Conservation (phyloP, 2,329 filamentous ascomycete species). For the Arthrobotrys megalospora region DNA sequence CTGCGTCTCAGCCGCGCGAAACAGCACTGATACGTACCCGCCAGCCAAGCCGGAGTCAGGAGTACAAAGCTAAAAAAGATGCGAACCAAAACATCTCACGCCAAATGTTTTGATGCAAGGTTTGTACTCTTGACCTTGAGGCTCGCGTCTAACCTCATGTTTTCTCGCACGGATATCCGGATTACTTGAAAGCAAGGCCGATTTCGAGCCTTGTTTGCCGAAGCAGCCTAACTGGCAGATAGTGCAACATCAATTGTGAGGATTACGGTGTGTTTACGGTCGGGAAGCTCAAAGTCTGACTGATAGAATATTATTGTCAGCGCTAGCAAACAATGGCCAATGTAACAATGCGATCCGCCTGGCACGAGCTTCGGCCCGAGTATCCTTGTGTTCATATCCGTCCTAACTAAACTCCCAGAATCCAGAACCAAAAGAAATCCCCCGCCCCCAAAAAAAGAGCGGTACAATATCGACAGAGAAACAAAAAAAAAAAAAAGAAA, state of each 20-base stretch:
- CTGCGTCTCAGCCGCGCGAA: constrained; percentile 35
- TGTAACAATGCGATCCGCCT: constrained; percentile 3
- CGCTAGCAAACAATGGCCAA: not conserved
- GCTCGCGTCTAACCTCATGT: constrained; percentile 12
- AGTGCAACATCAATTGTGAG: not conserved
- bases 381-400: not conserved
- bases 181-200: not conserved
- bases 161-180: not conserved
- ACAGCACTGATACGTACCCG: constrained; percentile 37
- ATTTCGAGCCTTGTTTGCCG: constrained; percentile 9
- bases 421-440: no score
- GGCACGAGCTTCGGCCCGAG: not conserved
- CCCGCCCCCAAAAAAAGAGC: not conserved
- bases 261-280: not conserved
- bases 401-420: not conserved
- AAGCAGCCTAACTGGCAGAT: not conserved
- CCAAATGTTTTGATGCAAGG: constrained; percentile 14
- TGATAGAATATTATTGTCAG: not conserved
- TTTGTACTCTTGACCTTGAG: not conserved
- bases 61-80: not conserved
- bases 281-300: not conserved
- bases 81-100: constrained; percentile 22
- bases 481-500: not conserved
- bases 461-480: no score
- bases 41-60: constrained; percentile 16